A percentile compares a stretch with the other conserved stretches of the same genome.
These are phyloP conservation scores for Diaporthe sp. DNA, from an alignment of 2,329 filamentous ascomycete species.

Conservation along the genomic window DNA sequence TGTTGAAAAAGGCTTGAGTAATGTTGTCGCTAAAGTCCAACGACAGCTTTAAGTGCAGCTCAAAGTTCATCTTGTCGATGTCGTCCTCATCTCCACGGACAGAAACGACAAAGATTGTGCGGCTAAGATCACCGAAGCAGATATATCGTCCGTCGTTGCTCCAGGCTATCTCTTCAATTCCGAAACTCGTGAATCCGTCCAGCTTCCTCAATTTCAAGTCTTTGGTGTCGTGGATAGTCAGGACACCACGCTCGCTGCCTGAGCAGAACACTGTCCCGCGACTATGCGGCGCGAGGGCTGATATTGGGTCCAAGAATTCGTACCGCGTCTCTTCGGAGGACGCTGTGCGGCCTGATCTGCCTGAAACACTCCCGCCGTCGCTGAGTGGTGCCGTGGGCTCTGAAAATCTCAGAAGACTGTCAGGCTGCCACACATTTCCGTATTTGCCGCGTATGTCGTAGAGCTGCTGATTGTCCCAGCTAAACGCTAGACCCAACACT, in stretches of 20 bases:
- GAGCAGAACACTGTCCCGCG: not conserved
- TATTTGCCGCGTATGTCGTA: slow-evolving; percentile 44
- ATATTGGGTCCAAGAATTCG: not conserved
- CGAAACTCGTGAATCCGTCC: not conserved
- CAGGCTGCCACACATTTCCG: slow-evolving; percentile 48
- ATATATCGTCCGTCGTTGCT: not conserved
- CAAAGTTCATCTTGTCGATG: not conserved
- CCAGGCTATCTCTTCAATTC: not conserved
- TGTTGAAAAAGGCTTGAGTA: not conserved
- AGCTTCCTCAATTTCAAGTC: not conserved
- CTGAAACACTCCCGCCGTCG: not conserved
- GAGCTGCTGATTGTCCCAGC: slow-evolving; percentile 44
- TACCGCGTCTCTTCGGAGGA: not conserved
- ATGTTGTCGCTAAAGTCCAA: not conserved
- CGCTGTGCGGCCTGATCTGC: not conserved
- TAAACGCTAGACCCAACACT: slow-evolving; percentile 42
- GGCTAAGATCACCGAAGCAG: not conserved
- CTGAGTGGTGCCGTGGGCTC: not conserved
- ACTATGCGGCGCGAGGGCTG: not conserved
- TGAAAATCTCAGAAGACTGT: slow-evolving; percentile 33
- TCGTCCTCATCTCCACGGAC: no score
- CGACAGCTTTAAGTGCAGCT: not conserved
- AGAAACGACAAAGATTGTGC: not conserved
- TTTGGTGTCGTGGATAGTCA: not conserved
- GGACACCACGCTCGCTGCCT: not conserved